Percentiles rank a stretch among this genome's conserved stretches.
These are phyloP conservation scores for Phytophthora megakarya DNA, from an alignment of 352 stramenopile species.

Conservation along the genomic window DNA sequence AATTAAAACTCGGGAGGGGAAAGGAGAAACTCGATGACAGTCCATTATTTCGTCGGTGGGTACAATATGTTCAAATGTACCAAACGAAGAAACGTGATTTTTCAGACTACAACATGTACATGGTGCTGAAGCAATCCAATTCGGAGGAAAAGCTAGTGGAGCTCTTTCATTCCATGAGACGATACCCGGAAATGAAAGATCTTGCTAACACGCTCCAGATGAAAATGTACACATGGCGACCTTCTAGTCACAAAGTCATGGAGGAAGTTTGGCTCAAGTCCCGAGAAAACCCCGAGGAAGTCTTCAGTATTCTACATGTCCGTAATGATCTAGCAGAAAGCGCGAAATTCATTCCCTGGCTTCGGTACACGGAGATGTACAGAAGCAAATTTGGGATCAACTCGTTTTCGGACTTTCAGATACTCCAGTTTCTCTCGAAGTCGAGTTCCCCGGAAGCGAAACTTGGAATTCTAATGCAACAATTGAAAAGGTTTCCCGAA, in stretches of 20 bases:
- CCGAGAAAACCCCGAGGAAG: not conserved
- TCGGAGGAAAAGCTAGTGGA: not conserved
- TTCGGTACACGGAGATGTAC: not conserved
- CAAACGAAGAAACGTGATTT: too few relatives aligned
- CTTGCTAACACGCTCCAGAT: conserved; percentile 2
- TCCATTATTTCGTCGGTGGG: too few relatives aligned
- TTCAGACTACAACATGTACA: too few relatives aligned
- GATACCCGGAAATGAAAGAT: not conserved
- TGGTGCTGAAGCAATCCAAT: too few relatives aligned
- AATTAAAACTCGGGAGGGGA: too few relatives aligned
- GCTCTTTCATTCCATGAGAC: conserved; percentile 3
- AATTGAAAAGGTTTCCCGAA: too few relatives aligned
- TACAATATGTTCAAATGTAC: too few relatives aligned
- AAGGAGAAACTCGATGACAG: too few relatives aligned
- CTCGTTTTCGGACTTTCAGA: not conserved
- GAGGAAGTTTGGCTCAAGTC: not conserved
- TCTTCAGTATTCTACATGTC: conserved; percentile 3
- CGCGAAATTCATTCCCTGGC: not conserved
- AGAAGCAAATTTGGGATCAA: not conserved
- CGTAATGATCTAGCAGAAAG: not conserved
- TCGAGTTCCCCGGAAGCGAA: too few relatives aligned
- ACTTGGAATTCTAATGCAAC: too few relatives aligned
- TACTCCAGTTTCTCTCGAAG: not conserved
- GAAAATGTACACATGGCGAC: not conserved
- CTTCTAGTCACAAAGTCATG: not conserved